Base-by-base conservation (phyloP, 2,329 filamentous ascomycete genomes). In the Botrytis medusae region DNA sequence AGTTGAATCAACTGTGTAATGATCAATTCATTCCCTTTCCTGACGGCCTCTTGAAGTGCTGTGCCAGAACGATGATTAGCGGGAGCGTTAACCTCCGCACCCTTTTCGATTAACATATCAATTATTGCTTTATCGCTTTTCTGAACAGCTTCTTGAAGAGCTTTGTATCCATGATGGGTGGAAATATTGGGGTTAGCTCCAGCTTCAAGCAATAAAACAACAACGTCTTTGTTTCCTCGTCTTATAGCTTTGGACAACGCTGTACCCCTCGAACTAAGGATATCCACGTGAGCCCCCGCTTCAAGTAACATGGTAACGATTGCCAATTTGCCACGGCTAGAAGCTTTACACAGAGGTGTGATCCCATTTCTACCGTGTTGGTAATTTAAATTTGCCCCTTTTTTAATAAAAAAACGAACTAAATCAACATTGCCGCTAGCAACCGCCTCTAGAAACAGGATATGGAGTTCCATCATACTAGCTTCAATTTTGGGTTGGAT, bases 81-180 rank as follows among this genome's bases (percentile, higher is more conserved):
- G 2, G 74, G 40, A 29, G 80, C 80, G 69, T 85, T 80, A 22
- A 84, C 72, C 22, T 84, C 74, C 10, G 83, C 83, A 20, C 83
- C 83, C 1, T 72, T 74, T 4, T 79, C 77, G 37, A 84, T 74
- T 8, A 85, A 79, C 61, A 76, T 74, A 8, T 76, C 72, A 6
- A 82, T 78, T 1, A 82, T 71, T 4, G 76, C 74, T 4, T 25
- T 51, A 6, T 51, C 4, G 25, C 46, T 10, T 51, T 0, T n/a
- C 25, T n/a, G 6, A 14, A 7, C 0, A 51, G 48, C 48, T 1
- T 79, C 77, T 62, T 84, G 74, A 12, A 85, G 79, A 40, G 48
- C 57, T 37, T 4, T 37, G 5, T 37, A 4, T 37, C 34, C 4
- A 37, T 37, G 8, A 7, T 12, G 2, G 54, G 12, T 54, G 10